Evolutionary conservation across 768 basidiomycete species (phyloP), one percentile per base, ranked within the genome.

Genomic region (Sarcomyxa edulis): DNA sequence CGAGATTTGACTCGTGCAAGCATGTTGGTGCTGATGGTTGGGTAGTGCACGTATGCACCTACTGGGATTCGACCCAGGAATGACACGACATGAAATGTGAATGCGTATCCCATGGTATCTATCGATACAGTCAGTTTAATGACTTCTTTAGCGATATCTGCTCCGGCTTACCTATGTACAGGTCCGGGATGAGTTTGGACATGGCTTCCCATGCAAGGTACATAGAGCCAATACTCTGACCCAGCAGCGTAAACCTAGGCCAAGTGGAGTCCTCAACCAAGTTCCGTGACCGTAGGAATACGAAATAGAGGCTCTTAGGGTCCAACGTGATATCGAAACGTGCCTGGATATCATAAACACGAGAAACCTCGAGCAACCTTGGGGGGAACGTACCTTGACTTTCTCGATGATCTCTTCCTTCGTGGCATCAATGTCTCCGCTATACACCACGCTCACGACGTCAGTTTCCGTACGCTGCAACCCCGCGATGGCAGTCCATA

Each of bases 81-180:
- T 1, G 74, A 61, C 6, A 93, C 81, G 21, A 86, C 64, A 12
- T 84, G 90, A 58, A 89, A 92, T 2, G 91, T 90, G 54, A 97
- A 97, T 0, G 93, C 92, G 50, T 93, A 96, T 20, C 96, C 96
- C 94, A 98, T 98, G 1, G 93, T 91, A 56, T 99, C 95, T 96
- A 48, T 2, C 30, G 43, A 40, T 18, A 36, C 28, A 21, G 23
- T 20, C 25, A 27, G 22, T 27, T 24, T 24, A n/a, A n/a, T n/a
- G n/a, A n/a, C n/a, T n/a, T n/a, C n/a, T n/a, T n/a, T 29, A 10
- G 22, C 9, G 4, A 6, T 26, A 7, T n/a, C 16, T 27, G n/a
- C 16, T 11, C 9, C 22, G 32, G 46, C 76, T 24, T 31, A 92
- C 93, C 93, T 25, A 99, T 85, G 62, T 81, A 99, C 1, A 95